Conservation (phyloP, 306 rosid species). For the Cucurbita maxima region DNA sequence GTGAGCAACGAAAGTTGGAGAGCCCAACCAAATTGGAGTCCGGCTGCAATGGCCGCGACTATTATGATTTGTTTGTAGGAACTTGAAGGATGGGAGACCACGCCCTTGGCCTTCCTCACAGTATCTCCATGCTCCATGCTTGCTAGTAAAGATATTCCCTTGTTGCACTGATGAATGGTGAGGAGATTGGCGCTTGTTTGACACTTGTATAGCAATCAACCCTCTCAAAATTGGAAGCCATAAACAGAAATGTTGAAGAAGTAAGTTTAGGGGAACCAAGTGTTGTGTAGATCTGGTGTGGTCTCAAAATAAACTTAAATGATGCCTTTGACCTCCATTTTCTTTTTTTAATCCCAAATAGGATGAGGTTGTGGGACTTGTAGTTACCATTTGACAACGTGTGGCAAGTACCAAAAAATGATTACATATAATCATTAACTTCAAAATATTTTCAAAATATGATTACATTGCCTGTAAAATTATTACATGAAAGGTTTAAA, state of each 20-base stretch:
- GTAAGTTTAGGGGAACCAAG: neutral
- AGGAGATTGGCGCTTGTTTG: no score
- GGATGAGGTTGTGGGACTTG: neutral
- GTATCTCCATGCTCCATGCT: neutral
- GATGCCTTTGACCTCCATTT: neutral
- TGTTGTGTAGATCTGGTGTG: neutral
- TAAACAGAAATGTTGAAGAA: neutral
- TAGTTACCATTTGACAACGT: neutral
- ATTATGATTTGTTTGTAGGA: constrained; percentile 30
- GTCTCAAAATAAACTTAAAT: neutral
- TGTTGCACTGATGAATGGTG: no score
- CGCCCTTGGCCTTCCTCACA: neutral
- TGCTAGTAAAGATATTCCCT: neutral
- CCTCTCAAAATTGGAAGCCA: neutral
- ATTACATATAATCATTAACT: no score
- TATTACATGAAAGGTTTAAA: no score
- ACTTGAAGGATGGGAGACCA: neutral
- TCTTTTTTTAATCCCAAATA: neutral
- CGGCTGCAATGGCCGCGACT: constrained; percentile 77
- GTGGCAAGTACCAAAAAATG: neutral
- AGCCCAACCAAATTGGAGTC: constrained; percentile 87
- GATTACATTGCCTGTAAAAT: no score
- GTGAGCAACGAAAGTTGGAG: constrained; percentile 64
- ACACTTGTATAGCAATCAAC: neutral
- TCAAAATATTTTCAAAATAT: no score